Evolutionary conservation across 495 filamentous ascomycete species (phyloP), one percentile per base, ranked within the genome.

Genomic region (Penicillium soppii): DNA sequence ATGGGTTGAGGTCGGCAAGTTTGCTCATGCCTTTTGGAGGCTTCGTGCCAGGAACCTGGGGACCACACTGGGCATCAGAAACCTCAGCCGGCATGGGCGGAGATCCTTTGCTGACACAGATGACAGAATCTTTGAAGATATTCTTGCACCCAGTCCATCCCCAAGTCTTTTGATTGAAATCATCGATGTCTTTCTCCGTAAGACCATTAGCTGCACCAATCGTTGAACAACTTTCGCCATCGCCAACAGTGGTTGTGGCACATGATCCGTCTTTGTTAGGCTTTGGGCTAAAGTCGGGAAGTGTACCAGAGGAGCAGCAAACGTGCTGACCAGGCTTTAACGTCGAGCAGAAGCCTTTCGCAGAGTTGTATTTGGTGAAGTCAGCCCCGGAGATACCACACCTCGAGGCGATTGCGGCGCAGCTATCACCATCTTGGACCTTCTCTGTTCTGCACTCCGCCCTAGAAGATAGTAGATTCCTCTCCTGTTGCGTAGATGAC

Each of bases 101-200:
- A 1, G 19, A 46, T 2, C 78, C 78, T 3, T 54, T 53, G 56
- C 76, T 79, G 4, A 81, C 37, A 54, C 78, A 80, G 21, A 81
- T 43, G 10, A 54, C 26, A 13, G 26, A 15, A 3, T 50, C 37
- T 10, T 40, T 23, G 13, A 42, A 42, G 5, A 52, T 16, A 27
- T 20, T 23, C 4, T 29, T 35, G 35, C 39, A 52, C 4, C 40
- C 40, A 20, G 7, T 43, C 40, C 49, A 52, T 27, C 66, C 78
- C 76, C 77, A 82, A 9, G 54, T 72, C 37, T 56, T 38, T 16
- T 57, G 56, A 54, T 76, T 76, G 52, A 61, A 69, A 8, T 41
- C 53, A 12, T 64, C 44, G 6, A 76, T 47, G 5, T 73, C 59
- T 3, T 33, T 26, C 2, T 50, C 47, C 7, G 69, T 67, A 3